phyloP scores from a whole-genome alignment of 768 basidiomycete genomes.

The Amyloporia xantha region DNA sequence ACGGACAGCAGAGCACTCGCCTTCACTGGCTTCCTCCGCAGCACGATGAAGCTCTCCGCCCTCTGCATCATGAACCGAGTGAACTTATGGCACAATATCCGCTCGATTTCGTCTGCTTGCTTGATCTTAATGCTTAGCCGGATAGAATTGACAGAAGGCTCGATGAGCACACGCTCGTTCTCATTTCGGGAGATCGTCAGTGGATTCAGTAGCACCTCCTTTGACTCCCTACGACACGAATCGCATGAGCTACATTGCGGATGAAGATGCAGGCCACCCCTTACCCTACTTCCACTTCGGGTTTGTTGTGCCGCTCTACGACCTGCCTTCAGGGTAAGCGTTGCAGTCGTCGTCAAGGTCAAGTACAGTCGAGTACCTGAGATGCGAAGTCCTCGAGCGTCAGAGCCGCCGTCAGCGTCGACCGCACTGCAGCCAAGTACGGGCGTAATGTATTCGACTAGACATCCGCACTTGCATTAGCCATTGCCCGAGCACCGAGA shows the following conservation, averaged over 20 bases:
- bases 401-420: slow-evolving; percentile 94
- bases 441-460: slow-evolving; percentile 95
- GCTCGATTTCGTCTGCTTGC: slow-evolving; percentile 98
- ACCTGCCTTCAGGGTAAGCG: slow-evolving; percentile 45
- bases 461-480: neutral
- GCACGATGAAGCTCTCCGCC: slow-evolving; percentile 94
- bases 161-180: slow-evolving; percentile 94
- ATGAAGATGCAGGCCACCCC: slow-evolving; percentile 2
- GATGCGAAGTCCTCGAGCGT: slow-evolving; percentile 98
- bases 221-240: slow-evolving; percentile 62
- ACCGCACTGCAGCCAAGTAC: slow-evolving; percentile 92
- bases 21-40: slow-evolving; percentile 88
- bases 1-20: slow-evolving; percentile 37
- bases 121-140: slow-evolving; percentile 97
- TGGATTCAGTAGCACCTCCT: slow-evolving; percentile 91
- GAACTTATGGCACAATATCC: slow-evolving; percentile 96
- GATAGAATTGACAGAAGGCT: slow-evolving; percentile 95
- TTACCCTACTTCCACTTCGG: slow-evolving; percentile 87
- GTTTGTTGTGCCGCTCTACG: slow-evolving; percentile 95
- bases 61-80: slow-evolving; percentile 99
- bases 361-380: slow-evolving; percentile 50
- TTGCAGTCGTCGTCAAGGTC: slow-evolving; percentile 1
- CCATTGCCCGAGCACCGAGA: neutral
- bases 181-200: slow-evolving; percentile 94
- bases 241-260: neutral